phyloP scores from a whole-genome alignment of 2,329 filamentous ascomycete species.

The Ceratocystis lukuohia region DNA sequence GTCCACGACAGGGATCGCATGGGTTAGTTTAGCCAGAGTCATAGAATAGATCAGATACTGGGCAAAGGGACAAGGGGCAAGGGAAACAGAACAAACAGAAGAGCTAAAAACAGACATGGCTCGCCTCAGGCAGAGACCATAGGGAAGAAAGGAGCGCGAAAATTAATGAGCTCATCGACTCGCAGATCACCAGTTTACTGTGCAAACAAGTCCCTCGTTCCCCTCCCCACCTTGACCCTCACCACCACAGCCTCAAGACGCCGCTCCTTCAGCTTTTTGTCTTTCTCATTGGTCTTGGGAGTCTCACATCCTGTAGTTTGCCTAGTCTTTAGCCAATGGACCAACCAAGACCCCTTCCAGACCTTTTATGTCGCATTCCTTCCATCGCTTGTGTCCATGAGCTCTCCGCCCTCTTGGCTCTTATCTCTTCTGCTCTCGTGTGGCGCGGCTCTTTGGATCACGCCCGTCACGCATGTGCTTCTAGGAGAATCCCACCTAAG shows the following conservation, averaged over 20 bases:
- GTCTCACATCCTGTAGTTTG: background rate
- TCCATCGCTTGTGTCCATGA: background rate
- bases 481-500: background rate
- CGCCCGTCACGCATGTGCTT: conserved; percentile 4
- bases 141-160: background rate
- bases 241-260: background rate
- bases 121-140: background rate
- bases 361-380: background rate
- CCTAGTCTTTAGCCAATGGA: background rate
- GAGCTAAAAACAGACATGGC: background rate
- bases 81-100: background rate
- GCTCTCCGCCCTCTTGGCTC: background rate
- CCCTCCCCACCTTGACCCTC: background rate
- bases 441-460: background rate
- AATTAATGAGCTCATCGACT: background rate
- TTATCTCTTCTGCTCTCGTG: background rate
- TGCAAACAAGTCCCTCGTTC: background rate
- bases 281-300: background rate
- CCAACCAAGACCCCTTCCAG: too few species aligned
- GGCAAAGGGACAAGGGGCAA: background rate
- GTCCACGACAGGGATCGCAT: background rate
- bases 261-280: background rate
- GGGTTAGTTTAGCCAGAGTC: background rate
- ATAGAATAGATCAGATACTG: background rate
- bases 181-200: background rate